These are phyloP conservation scores for Kodamaea neixiangensis DNA, from an alignment of 805 yeast species.

Conservation along the genomic window DNA sequence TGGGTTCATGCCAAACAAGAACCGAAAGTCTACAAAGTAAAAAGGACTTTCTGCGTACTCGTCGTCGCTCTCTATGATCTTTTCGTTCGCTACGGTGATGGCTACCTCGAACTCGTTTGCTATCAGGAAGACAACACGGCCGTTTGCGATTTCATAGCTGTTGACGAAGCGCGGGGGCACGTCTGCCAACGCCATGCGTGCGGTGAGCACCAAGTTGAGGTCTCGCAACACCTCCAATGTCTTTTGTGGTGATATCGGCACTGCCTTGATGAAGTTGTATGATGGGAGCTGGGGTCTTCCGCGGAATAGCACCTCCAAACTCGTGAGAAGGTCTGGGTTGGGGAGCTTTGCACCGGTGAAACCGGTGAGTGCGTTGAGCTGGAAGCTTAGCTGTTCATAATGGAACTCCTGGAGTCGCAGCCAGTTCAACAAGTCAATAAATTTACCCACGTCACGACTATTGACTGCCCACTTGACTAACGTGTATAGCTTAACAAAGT, in stretches of 20 bases:
- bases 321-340: slow-evolving; percentile 85
- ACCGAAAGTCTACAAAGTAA: slow-evolving; percentile 74
- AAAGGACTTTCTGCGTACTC: slow-evolving; percentile 58
- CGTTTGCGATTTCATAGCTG: slow-evolving; percentile 68
- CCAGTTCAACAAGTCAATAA: slow-evolving; percentile 90
- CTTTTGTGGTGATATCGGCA: slow-evolving; percentile 53
- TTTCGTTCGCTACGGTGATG: slow-evolving; percentile 69
- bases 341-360: slow-evolving; percentile 90
- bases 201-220: slow-evolving; percentile 70
- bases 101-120: slow-evolving; percentile 60
- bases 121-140: slow-evolving; percentile 68
- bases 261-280: slow-evolving; percentile 54
- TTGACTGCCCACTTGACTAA: slow-evolving; percentile 85
- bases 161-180: slow-evolving; percentile 63
- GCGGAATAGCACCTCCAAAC: slow-evolving; percentile 76
- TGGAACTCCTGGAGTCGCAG: slow-evolving; percentile 74
- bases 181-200: slow-evolving; percentile 69
- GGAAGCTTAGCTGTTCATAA: slow-evolving; percentile 61
- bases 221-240: slow-evolving; percentile 63
- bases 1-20: slow-evolving; percentile 53
- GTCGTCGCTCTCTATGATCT: slow-evolving; percentile 51
- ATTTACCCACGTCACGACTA: slow-evolving; percentile 65
- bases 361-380: slow-evolving; percentile 66
- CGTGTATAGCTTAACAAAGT: slow-evolving; percentile 81
- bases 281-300: slow-evolving; percentile 78